Conservation (phyloP, 768 basidiomycete genomes). For the Ramaria rubella region DNA sequence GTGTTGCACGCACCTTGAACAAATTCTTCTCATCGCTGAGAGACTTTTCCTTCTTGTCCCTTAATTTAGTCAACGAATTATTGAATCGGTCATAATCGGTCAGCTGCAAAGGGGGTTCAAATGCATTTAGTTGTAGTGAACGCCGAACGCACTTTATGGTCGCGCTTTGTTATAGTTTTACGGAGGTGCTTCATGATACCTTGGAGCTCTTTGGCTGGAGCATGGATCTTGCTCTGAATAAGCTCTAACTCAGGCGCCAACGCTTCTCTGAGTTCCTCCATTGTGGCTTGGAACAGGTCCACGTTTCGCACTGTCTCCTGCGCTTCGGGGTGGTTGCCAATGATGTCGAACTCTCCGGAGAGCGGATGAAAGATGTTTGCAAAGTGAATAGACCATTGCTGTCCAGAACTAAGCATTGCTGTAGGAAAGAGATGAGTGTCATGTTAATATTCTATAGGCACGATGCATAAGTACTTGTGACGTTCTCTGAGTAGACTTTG, state of each 20-base stretch:
- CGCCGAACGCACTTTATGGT: constrained; percentile 70
- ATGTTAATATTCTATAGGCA: background rate
- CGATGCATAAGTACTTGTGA: constrained; percentile 47
- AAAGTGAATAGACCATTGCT: constrained; percentile 59
- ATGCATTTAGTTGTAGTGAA: background rate
- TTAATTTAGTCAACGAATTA: constrained; percentile 88
- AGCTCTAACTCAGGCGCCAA: constrained; percentile 89
- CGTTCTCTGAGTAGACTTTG: constrained; percentile 78
- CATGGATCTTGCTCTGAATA: constrained; percentile 79
- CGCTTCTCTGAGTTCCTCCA: constrained; percentile 77
- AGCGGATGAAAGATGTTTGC: constrained; percentile 58
- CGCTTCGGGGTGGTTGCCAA: constrained; percentile 71
- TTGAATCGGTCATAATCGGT: constrained; percentile 95
- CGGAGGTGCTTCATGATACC: constrained; percentile 79
- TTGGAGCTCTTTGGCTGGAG: constrained; percentile 86
- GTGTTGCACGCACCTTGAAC: constrained; percentile 81
- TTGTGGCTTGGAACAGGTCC: constrained; percentile 57
- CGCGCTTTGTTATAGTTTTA: constrained; percentile 93
- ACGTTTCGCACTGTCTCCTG: constrained; percentile 75
- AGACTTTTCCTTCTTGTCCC: constrained; percentile 98
- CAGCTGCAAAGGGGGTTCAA: constrained; percentile 38
- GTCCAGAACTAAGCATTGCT: constrained; percentile 64
- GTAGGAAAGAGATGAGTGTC: constrained; percentile 9
- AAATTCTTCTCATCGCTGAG: constrained; percentile 94
- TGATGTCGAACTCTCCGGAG: constrained; percentile 69